Evolutionary conservation across 306 rosid genomes (phyloP).

Genomic region (Citrullus amarus): DNA sequence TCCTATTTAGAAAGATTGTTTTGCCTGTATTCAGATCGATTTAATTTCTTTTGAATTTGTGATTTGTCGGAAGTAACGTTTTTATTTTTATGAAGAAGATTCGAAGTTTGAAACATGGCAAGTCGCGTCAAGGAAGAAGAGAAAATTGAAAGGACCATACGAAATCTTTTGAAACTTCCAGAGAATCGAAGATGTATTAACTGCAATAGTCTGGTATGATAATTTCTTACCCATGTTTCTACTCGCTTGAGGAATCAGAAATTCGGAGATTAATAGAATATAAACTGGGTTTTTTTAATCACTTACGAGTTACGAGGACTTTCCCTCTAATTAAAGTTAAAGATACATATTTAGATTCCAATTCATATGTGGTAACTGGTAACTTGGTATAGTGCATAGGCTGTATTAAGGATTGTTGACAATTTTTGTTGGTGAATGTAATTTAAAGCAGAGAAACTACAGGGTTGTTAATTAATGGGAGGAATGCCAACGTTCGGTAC

Average conservation of each 20-base stretch:
- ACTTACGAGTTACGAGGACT: background rate
- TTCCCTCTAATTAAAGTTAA: background rate
- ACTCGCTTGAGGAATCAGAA: background rate
- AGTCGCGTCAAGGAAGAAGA: conserved; percentile 55
- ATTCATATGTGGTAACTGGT: background rate
- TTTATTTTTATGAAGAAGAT: conserved; percentile 9
- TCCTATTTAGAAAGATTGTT: background rate
- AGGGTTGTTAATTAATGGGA: background rate
- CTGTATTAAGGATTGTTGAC: background rate
- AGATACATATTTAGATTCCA: background rate
- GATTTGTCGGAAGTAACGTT: background rate
- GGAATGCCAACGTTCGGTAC: background rate
- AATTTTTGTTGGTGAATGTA: background rate
- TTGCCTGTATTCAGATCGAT: background rate
- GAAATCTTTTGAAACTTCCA: conserved; percentile 59
- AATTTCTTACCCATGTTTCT: background rate
- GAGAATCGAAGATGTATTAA: conserved; percentile 79
- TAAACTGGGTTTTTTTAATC: background rate
- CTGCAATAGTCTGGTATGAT: conserved; percentile 70
- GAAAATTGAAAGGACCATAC: conserved; percentile 43
- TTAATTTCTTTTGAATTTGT: background rate
- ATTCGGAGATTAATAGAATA: background rate
- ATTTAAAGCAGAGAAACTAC: background rate
- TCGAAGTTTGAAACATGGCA: conserved; percentile 34
- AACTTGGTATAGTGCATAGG: background rate